These are phyloP conservation scores for Aspergillus viridinutans DNA, from an alignment of 2,329 filamentous ascomycete genomes.

Conservation along the genomic window DNA sequence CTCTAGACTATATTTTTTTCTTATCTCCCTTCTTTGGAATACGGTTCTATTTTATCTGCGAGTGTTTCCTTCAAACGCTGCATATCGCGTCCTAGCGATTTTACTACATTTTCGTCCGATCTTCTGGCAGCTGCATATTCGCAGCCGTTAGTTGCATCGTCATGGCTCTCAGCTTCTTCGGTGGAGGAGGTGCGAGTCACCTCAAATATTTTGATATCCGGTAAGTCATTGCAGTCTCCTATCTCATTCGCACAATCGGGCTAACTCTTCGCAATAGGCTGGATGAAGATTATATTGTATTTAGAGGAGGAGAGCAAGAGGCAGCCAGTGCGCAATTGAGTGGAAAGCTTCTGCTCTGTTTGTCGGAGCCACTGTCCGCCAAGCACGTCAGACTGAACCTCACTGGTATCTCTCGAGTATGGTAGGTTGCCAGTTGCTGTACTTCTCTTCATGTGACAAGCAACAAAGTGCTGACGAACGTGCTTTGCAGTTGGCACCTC, in stretches of 20 bases:
- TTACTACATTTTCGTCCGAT: slow-evolving; percentile 4
- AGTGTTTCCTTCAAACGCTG: neutral
- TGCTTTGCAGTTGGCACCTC: slow-evolving; percentile 29
- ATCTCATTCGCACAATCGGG: slow-evolving; percentile 16
- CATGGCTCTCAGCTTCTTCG: slow-evolving; percentile 47
- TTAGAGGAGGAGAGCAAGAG: slow-evolving; percentile 70
- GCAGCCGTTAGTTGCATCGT: slow-evolving; percentile 17
- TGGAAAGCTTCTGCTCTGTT: slow-evolving; percentile 68
- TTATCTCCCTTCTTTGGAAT: slow-evolving; percentile 1
- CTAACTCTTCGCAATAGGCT: slow-evolving; percentile 48
- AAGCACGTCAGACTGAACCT: slow-evolving; percentile 70
- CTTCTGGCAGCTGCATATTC: slow-evolving; percentile 15
- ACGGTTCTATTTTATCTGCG: neutral
- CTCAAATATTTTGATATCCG: slow-evolving; percentile 50
- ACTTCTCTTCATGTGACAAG: neutral
- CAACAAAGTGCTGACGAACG: neutral
- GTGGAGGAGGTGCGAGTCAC: slow-evolving; percentile 38
- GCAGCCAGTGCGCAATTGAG: slow-evolving; percentile 71
- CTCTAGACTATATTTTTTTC: slow-evolving; percentile 11
- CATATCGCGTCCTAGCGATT: neutral
- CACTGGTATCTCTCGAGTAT: slow-evolving; percentile 64
- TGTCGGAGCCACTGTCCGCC: slow-evolving; percentile 64
- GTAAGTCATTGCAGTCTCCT: slow-evolving; percentile 26
- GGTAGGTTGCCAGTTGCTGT: slow-evolving; percentile 48
- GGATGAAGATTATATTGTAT: slow-evolving; percentile 73